phyloP scores from a whole-genome alignment of 23 red algal genomes.

The Chondrus crispus region DNA sequence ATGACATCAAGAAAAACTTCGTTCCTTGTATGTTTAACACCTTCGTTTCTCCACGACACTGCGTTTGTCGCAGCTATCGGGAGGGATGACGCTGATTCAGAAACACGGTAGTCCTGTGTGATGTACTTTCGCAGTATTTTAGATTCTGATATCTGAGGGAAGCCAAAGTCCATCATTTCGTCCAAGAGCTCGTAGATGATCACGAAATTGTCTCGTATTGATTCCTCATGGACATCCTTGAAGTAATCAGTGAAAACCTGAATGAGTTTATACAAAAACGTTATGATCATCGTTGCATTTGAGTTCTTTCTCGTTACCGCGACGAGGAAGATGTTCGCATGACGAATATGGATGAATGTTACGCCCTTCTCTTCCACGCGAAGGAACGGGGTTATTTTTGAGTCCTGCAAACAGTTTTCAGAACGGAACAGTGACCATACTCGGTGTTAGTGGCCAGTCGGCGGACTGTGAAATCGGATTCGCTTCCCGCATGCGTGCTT shows the following conservation, averaged over 20 bases:
- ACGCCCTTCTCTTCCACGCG: slow-evolving; percentile 62
- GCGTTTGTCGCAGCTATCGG: slow-evolving; percentile 89
- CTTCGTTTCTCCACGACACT: slow-evolving; percentile 94
- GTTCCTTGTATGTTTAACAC: slow-evolving; percentile 89
- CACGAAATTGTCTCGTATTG: slow-evolving; percentile 97
- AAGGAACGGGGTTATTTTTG: slow-evolving; percentile 58
- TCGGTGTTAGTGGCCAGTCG: background rate
- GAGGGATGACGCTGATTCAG: slow-evolving; percentile 15
- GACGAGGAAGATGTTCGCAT: slow-evolving; percentile 86
- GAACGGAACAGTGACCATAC: background rate
- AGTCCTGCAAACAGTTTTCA: background rate
- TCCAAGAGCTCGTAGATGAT: slow-evolving; percentile 98
- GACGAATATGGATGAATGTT: slow-evolving; percentile 77
- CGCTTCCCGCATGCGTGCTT: background rate
- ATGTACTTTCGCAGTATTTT: slow-evolving; percentile 91
- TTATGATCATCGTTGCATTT: slow-evolving; percentile 78
- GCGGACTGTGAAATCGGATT: background rate
- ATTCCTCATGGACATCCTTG: slow-evolving; percentile 89
- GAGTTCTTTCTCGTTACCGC: slow-evolving; percentile 70
- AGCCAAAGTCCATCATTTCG: slow-evolving; percentile 99
- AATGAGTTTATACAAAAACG: slow-evolving; percentile 87
- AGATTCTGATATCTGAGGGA: slow-evolving; percentile 89
- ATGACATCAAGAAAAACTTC: slow-evolving; percentile 99
- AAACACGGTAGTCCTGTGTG: slow-evolving; percentile 78
- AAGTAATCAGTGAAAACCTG: slow-evolving; percentile 90